Percentiles rank a stretch among this genome's conserved stretches.
Evolutionary conservation across 2,329 filamentous ascomycete genomes (phyloP).

Genomic region (Calonectria leucothoes): DNA sequence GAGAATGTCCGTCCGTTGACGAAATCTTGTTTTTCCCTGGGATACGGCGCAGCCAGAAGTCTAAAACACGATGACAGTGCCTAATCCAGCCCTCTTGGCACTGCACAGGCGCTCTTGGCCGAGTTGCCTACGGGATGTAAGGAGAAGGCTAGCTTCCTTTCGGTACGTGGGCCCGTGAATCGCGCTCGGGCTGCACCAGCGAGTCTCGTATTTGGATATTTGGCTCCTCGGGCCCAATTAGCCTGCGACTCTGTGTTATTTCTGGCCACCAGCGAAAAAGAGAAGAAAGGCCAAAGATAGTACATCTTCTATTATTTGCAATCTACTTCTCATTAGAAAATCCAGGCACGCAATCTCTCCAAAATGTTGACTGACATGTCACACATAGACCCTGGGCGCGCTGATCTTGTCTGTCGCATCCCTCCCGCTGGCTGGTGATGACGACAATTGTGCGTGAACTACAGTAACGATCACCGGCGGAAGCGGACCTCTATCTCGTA

Average conservation of each 20-base stretch:
- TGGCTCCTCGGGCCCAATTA: background rate
- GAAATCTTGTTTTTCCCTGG: slow-evolving; percentile 5
- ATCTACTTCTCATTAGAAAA: background rate
- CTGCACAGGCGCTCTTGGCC: background rate
- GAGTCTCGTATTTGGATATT: slow-evolving; percentile 5
- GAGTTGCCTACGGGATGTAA: background rate
- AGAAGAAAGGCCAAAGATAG: background rate
- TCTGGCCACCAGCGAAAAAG: background rate
- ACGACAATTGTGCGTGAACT: background rate
- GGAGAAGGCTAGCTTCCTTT: background rate
- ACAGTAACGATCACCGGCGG: background rate
- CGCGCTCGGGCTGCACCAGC: background rate
- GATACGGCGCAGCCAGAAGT: background rate
- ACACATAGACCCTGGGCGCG: background rate
- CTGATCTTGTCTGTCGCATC: background rate
- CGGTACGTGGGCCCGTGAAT: background rate
- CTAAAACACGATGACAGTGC: background rate
- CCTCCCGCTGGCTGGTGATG: background rate
- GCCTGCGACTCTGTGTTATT: background rate
- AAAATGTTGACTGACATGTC: background rate
- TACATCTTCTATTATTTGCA: background rate
- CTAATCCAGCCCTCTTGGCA: background rate
- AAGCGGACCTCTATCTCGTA: background rate
- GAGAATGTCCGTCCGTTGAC: background rate
- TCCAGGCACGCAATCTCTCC: background rate